phyloP scores from a whole-genome alignment of 2,329 filamentous ascomycete species.

The Sclerotinia borealis region DNA sequence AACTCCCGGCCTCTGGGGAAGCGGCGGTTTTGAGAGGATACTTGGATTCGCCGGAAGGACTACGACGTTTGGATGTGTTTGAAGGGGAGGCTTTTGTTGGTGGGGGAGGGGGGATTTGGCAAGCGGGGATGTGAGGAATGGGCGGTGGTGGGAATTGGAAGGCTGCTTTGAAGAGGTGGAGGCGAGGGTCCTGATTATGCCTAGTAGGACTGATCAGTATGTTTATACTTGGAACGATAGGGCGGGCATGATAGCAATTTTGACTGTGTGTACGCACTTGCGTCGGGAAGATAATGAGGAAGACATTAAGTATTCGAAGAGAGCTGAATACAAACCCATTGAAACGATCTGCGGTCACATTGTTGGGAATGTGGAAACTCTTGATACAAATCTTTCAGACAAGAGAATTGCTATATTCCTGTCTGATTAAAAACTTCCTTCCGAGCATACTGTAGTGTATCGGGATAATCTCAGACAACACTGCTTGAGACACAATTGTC shows the following conservation, averaged over 20 bases:
- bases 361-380: conserved; percentile 30
- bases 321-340: conserved; percentile 32
- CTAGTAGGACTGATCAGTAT: conserved; percentile 59
- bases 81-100: conserved; percentile 39
- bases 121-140: conserved; percentile 34
- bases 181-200: conserved; percentile 56
- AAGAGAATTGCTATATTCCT: conserved; percentile 30
- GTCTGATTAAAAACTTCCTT: background rate
- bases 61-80: conserved; percentile 35
- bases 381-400: conserved; percentile 33
- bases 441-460: background rate
- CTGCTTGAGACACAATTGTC: background rate
- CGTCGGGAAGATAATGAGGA: conserved; percentile 29
- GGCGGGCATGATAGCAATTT: conserved; percentile 29
- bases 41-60: conserved; percentile 28
- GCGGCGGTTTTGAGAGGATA: conserved; percentile 36
- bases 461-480: background rate
- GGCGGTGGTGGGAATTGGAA: conserved; percentile 35
- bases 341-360: conserved; percentile 36
- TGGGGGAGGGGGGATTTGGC: conserved; percentile 41
- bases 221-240: conserved; percentile 35
- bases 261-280: background rate
- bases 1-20: conserved; percentile 22
- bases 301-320: conserved; percentile 30
- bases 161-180: conserved; percentile 53